Conservation (phyloP, 1,284 basidiomycete species). For the Cutaneotrichosporon cutaneum region DNA sequence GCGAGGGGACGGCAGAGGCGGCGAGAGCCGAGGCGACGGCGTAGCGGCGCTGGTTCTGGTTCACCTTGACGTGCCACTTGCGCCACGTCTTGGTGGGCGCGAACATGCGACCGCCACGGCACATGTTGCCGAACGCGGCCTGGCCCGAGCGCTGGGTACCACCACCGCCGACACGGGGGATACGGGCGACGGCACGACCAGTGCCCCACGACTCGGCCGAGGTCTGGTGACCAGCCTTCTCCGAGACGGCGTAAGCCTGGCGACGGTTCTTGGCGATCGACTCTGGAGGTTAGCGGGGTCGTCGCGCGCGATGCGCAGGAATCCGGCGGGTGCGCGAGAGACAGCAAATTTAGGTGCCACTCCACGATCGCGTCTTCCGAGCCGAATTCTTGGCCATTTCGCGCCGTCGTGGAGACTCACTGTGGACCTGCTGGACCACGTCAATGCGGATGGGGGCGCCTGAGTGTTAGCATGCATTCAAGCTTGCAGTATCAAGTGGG, state of each 20-base stretch:
- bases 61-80: conserved; percentile 99
- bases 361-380: neutral
- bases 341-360: neutral
- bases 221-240: conserved; percentile 99
- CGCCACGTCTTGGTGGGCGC: conserved; percentile 99
- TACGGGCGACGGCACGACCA: conserved; percentile 99
- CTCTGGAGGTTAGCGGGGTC: conserved; percentile 60
- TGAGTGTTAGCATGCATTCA: neutral
- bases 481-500: too few species aligned
- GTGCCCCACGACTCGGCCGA: conserved; percentile 97
- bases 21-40: conserved; percentile 97
- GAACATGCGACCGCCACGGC: conserved; percentile 99
- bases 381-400: neutral
- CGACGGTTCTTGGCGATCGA: conserved; percentile 98
- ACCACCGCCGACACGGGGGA: conserved; percentile 98
- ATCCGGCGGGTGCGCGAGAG: neutral
- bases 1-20: conserved; percentile 94
- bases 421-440: conserved; percentile 98
- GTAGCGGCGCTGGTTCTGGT: conserved; percentile 99
- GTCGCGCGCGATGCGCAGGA: neutral
- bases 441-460: conserved; percentile 93
- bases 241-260: conserved; percentile 94
- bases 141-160: conserved; percentile 98
- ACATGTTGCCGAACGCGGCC: conserved; percentile 99
- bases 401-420: conserved; percentile 61